phyloP scores from a whole-genome alignment of 2,329 filamentous ascomycete species.

The Aspergillus jensenii region DNA sequence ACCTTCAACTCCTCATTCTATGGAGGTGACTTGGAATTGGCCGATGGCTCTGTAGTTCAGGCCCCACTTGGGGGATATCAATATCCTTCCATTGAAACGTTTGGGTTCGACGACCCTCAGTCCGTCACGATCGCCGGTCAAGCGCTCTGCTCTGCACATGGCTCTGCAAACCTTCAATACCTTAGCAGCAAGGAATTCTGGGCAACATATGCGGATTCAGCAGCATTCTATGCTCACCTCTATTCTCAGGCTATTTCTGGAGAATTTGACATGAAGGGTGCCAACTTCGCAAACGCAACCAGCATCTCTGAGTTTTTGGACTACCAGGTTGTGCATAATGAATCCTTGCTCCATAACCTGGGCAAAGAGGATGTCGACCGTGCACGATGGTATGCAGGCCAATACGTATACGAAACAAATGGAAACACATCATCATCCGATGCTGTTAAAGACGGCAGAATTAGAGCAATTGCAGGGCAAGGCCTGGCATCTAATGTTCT shows the following conservation, averaged over 20 bases:
- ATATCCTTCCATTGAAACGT: slow-evolving; percentile 52
- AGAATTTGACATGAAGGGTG: slow-evolving; percentile 38
- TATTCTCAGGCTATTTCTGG: slow-evolving; percentile 45
- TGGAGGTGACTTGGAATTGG: slow-evolving; percentile 41
- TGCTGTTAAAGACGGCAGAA: slow-evolving; percentile 24
- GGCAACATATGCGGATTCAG: slow-evolving; percentile 36
- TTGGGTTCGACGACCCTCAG: slow-evolving; percentile 47
- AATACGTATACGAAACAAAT: slow-evolving; percentile 49
- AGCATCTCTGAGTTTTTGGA: slow-evolving; percentile 57
- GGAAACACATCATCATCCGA: slow-evolving; percentile 43
- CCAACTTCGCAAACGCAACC: slow-evolving; percentile 54
- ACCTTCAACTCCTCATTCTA: slow-evolving; percentile 33
- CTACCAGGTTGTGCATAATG: slow-evolving; percentile 56
- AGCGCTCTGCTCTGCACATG: slow-evolving; percentile 43
- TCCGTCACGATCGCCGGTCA: slow-evolving; percentile 53
- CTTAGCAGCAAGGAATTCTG: slow-evolving; percentile 42
- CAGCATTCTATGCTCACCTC: slow-evolving; percentile 49
- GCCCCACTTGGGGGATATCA: slow-evolving; percentile 58
- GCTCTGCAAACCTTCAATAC: slow-evolving; percentile 41
- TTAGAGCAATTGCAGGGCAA: slow-evolving; percentile 44
- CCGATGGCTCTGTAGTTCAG: slow-evolving; percentile 49
- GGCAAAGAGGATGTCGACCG: slow-evolving; percentile 30
- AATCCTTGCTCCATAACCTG: slow-evolving; percentile 36
- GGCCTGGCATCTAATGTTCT: slow-evolving; percentile 43
- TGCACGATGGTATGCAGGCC: slow-evolving; percentile 50